These are phyloP conservation scores for Sporisorium exsertum DNA, from an alignment of 1,284 basidiomycete genomes.

Conservation along the genomic window DNA sequence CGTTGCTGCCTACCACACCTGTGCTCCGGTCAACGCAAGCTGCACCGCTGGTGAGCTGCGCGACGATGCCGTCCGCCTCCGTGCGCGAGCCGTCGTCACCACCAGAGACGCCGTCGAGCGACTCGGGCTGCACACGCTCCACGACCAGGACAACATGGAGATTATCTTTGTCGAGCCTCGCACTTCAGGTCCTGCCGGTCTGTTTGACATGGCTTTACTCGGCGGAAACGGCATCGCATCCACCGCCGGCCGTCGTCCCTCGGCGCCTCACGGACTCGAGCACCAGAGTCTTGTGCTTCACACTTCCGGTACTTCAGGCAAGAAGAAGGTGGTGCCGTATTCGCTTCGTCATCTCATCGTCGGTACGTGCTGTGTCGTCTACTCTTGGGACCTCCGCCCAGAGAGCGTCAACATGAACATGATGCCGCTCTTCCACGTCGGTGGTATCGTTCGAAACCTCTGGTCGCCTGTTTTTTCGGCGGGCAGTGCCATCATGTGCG, in stretches of 20 bases:
- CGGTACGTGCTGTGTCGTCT: conserved; percentile 67
- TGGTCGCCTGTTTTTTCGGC: conserved; percentile 68
- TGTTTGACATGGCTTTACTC: conserved; percentile 64
- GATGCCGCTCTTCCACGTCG: conserved; percentile 70
- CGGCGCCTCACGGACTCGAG: conserved; percentile 59
- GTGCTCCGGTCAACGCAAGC: conserved; percentile 67
- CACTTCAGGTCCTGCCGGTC: conserved; percentile 60
- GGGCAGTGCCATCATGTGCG: conserved; percentile 68
- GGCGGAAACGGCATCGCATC: conserved; percentile 45
- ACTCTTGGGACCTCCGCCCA: conserved; percentile 65
- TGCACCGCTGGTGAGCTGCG: conserved; percentile 68
- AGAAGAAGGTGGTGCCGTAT: conserved; percentile 69
- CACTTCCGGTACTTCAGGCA: conserved; percentile 69
- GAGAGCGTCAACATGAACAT: conserved; percentile 69
- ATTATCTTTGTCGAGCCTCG: conserved; percentile 66
- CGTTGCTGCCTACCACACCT: conserved; percentile 67
- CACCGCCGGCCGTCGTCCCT: conserved; percentile 51
- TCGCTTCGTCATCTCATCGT: conserved; percentile 68
- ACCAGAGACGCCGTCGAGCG: conserved; percentile 65
- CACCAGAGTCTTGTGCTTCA: conserved; percentile 68
- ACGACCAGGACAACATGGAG: conserved; percentile 64
- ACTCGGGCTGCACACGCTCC: conserved; percentile 57
- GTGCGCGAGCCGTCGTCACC: conserved; percentile 66
- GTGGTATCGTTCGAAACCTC: conserved; percentile 68
- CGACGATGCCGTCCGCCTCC: conserved; percentile 67